Evolutionary conservation across 805 yeast species (phyloP), one percentile per base, ranked within the genome.

Genomic region (Metschnikowia chrysomelidarum): DNA sequence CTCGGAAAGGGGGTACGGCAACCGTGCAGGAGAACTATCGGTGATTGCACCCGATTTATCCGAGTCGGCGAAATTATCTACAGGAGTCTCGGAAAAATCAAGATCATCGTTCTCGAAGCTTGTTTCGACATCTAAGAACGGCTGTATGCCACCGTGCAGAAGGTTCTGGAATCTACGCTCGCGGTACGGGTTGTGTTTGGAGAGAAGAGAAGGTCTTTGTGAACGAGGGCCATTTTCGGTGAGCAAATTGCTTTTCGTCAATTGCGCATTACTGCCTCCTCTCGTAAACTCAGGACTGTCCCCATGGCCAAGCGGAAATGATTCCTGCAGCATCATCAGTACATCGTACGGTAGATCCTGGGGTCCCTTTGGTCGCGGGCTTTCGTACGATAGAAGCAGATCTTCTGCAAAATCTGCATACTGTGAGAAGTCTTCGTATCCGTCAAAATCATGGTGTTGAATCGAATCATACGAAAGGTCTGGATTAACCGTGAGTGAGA

Each of bases 291-390:
- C 8, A 10, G 40, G 36, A 26, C 36, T 31, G 8, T 20, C 24
- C 11, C 9, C 30, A 12, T 7, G 8, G 15, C 5, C n/a, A 12
- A 9, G n/a, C 14, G 14, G 13, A 24, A 8, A 12, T 8, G 17
- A 15, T 9, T 20, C 12, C 7, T 5, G 22, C 10, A 11, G 14
- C 22, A 17, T 30, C 4, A 30, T 7, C 4, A 27, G 22, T 19
- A 21, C 7, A 36, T 64, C 66, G 12, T 60, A 64, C 4, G 67
- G 63, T 15, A 67, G 44, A 27, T 56, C 62, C 44, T 60, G 58
- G 2, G 72, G 72, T 1, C 72, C 72, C 55, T 54, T 64, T 2
- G 65, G 71, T 27, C 56, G 56, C 12, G 68, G 65, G 24, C 63
- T 58, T 4, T 59, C 65, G 33, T 40, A 44, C 13, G 59, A 54